Base-by-base conservation (phyloP, 2,329 filamentous ascomycete genomes). In the Cladosporium sp. region DNA sequence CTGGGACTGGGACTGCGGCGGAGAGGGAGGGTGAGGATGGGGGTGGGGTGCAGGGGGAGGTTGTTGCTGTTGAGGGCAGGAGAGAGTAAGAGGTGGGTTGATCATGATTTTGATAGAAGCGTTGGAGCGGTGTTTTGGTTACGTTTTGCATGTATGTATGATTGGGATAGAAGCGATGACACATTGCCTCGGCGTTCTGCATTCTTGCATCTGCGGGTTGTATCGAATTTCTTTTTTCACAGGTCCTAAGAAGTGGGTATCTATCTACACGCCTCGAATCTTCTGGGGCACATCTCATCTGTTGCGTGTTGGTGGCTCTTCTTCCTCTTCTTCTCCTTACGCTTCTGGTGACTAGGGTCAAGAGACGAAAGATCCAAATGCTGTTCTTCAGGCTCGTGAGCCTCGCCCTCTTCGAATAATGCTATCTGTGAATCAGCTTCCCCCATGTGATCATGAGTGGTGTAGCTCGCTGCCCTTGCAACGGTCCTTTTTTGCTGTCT, bases 1-100 rank as follows among this genome's bases (percentile, higher is more conserved):
- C 60, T 30, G 60, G 49, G 34, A 56, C 60, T 4, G 10, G 18
- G 10, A n/a, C n/a, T n/a, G n/a, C n/a, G n/a, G n/a, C n/a, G n/a
- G 21, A 53, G 28, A 26, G 30, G 46, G 49, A 56, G 49, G 48
- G 32, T 14, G 28, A 16, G 11, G 28, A 61, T 13, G 21, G 46
- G 30, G n/a, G 28, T 53, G 30, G 14, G 46, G 34, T 21, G 25
- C 43, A n/a, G 14, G 58, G 58, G 16, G 59, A 63, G 14, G 48
- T 23, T 30, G 60, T 56, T 23, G 49, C 60, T 56, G 60, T 63
- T 39, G 59, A 62, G 23, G 14, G 34, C 5, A 36, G 3, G 3
- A 36, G 13, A n/a, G 16, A 34, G 48, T 3, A 32, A 23, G 30
- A 34, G 59, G 30, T 61, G 58, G 46, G n/a, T 21, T 14, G 3